Conservation (phyloP, 805 yeast genomes). For the Blastobotrys mokoenaii region DNA sequence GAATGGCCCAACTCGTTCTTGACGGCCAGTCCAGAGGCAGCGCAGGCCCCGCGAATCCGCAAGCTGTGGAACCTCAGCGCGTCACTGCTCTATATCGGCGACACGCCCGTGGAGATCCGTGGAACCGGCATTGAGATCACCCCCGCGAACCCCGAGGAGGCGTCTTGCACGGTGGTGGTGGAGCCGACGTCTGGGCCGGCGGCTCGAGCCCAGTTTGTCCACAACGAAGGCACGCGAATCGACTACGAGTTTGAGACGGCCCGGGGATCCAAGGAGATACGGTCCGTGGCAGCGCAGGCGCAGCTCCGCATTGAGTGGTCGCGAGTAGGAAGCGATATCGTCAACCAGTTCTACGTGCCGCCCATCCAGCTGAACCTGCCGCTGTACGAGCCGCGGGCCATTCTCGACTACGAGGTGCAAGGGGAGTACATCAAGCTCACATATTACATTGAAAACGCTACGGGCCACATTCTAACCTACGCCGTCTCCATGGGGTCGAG, state of each 20-base stretch:
- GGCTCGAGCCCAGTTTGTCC: conserved; percentile 3
- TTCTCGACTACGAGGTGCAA: conserved; percentile 29
- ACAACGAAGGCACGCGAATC: conserved; percentile 14
- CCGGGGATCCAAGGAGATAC: conserved; percentile 13
- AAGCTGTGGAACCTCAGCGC: conserved; percentile 30
- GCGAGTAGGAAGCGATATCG: conserved; percentile 10
- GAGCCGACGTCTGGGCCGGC: conserved; percentile 8
- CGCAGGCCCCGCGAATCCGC: conserved; percentile 24
- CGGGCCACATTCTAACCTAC: conserved; percentile 59
- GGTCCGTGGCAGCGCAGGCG: conserved; percentile 23
- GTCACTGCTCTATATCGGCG: conserved; percentile 20
- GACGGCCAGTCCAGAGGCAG: conserved; percentile 1
- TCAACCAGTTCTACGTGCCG: conserved; percentile 19
- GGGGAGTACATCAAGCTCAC: conserved; percentile 4
- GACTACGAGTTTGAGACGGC: conserved; percentile 14
- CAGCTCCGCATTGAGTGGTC: conserved; percentile 26
- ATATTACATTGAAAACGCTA: conserved; percentile 66
- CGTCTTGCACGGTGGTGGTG: conserved; percentile 10
- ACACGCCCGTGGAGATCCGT: conserved; percentile 15
- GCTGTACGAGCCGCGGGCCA: conserved; percentile 59
- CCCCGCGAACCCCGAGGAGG: conserved; percentile 14
- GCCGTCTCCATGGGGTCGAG: conserved; percentile 38
- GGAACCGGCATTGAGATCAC: conserved; percentile 17
- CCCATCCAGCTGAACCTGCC: conserved; percentile 51
- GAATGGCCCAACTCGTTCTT: conserved; percentile 32